Base-by-base conservation (phyloP, 1,284 basidiomycete species). In the Boletus chippewaensis region DNA sequence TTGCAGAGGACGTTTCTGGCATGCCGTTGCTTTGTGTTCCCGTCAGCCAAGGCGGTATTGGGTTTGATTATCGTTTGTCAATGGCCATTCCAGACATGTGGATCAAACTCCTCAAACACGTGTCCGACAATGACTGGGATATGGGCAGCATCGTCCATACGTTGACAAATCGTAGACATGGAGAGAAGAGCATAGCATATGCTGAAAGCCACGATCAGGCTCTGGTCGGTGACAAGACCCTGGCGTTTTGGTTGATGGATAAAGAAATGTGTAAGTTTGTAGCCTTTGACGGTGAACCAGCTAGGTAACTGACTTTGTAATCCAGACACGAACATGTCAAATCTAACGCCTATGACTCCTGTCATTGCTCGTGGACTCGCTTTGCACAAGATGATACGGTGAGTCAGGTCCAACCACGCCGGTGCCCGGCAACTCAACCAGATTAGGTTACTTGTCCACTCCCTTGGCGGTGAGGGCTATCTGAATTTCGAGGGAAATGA, bases 31-130 rank as follows among this genome's bases (percentile, higher is more conserved):
- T 99, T 18, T 89, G 95, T 62, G 75, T 83, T 15, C 84, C 93
- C 0, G 84, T 88, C 24, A 62, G 73, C 18, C 80, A 87, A 58
- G 95, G 95, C 41, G 95, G 95, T 22, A 76, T 99, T 45, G 95
- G 95, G 1, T 99, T 99, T 69, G 95, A 99, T 71, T 99, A 98
- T 70, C 86, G 95, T 18, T 74, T 99, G 42, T 92, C 92, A 22
- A 99, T 99, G 95, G 95, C 95, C 9, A 81, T 99, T 45, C 95
- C 95, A 5, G 95, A 99, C 70, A 98, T 97, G 94, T 99, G 94
- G 93, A 99, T 99, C 78, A 98, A 99, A 71, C 76, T 98, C 22
- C 80, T 98, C 59, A 99, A 99, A 70, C 95, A 99, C 71, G 85
- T 83, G 66, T 59, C 70, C 4, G 95, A 99, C 66, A 83, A 89